Evolutionary conservation across 805 yeast species (phyloP), one percentile per base, ranked within the genome.

Genomic region (Candida corydali): DNA sequence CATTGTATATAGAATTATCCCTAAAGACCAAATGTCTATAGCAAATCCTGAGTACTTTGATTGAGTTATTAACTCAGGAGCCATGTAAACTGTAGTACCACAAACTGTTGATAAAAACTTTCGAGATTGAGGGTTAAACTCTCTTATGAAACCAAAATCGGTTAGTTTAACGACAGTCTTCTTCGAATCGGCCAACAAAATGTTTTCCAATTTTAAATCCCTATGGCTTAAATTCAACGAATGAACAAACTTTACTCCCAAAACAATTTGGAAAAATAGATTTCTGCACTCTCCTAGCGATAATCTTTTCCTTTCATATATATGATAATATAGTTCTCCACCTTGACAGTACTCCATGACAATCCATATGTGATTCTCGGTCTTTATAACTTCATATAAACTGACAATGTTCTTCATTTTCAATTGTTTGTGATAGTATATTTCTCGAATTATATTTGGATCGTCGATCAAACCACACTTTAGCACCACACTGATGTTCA

Each of bases 31-130:
- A 5, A 85, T 78, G 55, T 91, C 98, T 2, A 80, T 78, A 47
- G 82, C 80, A 45, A 77, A 73, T 0, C 97, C 98, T 28, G 79
- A 78, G 55, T 88, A 88, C 31, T 80, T 78, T 42, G 76, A 73
- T 42, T 79, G 72, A 38, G 69, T 65, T 12, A 89, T 65, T 43
- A 93, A 66, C 54, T 91, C 98, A 0, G 98, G 98, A 0, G 98
- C 96, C 96, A 91, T 89, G 55, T 91, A 91, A 3, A 87, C 94
- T 1, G 88, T 79, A 0, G 98, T 91, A 3, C 98, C 98, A 60
- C 98, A 91, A 1, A 88, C 70, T 0, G 96, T 93, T 34, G 82
- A 84, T 23, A 91, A 60, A 32, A 82, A 58, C 4, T 70, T 60
- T 34, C 82, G 68, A 26, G 49, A 51, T 24, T 47, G 51, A 1